phyloP scores from a whole-genome alignment of 2,329 filamentous ascomycete genomes.

The Emericellopsis atlantica region DNA sequence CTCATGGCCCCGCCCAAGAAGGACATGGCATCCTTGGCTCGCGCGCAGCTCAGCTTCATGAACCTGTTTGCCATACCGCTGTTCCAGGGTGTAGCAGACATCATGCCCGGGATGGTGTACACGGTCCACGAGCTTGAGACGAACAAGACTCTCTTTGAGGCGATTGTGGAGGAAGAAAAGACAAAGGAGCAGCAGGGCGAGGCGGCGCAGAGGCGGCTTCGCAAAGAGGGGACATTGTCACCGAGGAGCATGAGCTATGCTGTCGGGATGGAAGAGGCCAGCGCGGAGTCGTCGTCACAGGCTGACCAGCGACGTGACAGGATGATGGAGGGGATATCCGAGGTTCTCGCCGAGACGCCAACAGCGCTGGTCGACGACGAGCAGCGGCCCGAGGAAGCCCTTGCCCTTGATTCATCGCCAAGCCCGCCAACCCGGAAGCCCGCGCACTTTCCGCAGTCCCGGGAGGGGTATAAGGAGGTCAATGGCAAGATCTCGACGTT shows the following conservation, averaged over 20 bases:
- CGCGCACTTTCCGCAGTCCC: slow-evolving; percentile 10
- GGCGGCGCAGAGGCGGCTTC: slow-evolving; percentile 18
- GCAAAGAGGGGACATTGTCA: slow-evolving; percentile 28
- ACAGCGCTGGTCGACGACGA: slow-evolving; percentile 10
- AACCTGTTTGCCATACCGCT: slow-evolving; percentile 87
- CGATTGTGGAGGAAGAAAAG: slow-evolving; percentile 52
- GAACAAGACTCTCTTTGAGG: slow-evolving; percentile 67
- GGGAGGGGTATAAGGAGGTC: slow-evolving; percentile 23
- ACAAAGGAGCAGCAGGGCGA: slow-evolving; percentile 22
- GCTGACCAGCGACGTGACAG: slow-evolving; percentile 7
- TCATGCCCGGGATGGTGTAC: slow-evolving; percentile 76
- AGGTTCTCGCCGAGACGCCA: slow-evolving; percentile 8
- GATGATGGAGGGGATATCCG: slow-evolving; percentile 8
- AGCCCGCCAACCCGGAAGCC: slow-evolving; percentile 15
- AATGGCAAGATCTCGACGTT: slow-evolving; percentile 32
- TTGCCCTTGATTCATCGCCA: slow-evolving; percentile 10
- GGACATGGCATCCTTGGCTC: slow-evolving; percentile 69
- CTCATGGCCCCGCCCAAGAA: slow-evolving; percentile 76
- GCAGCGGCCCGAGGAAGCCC: slow-evolving; percentile 11
- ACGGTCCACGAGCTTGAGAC: slow-evolving; percentile 67
- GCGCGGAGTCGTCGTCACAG: slow-evolving; percentile 7
- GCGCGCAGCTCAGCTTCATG: slow-evolving; percentile 92
- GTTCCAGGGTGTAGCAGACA: slow-evolving; percentile 76
- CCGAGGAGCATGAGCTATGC: slow-evolving; percentile 30
- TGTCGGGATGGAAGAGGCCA: slow-evolving; percentile 12